These are phyloP conservation scores for Aspergillus pseudoviridinutans DNA, from an alignment of 2,329 filamentous ascomycete species.

Conservation along the genomic window DNA sequence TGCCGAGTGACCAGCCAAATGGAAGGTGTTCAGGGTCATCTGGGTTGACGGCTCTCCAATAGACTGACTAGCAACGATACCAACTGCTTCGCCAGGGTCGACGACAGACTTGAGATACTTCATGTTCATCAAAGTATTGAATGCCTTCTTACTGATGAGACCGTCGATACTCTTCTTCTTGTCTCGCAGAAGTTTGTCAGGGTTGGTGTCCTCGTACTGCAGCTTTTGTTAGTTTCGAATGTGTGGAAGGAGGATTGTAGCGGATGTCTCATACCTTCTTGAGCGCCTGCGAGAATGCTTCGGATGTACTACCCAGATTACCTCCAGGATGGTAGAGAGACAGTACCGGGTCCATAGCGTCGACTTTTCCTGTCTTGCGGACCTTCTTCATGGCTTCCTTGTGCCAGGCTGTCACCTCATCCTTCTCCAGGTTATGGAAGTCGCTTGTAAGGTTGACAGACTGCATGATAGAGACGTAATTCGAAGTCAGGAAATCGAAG, in stretches of 20 bases:
- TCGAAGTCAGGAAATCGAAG: slow-evolving; percentile 85
- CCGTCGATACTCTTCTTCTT: slow-evolving; percentile 50
- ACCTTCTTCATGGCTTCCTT: slow-evolving; percentile 73
- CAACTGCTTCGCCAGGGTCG: slow-evolving; percentile 92
- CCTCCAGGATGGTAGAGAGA: slow-evolving; percentile 70
- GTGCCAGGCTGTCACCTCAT: slow-evolving; percentile 60
- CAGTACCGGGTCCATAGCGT: slow-evolving; percentile 70
- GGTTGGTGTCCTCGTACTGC: slow-evolving; percentile 74
- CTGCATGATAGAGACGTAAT: slow-evolving; percentile 74
- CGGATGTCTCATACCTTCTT: slow-evolving; percentile 46
- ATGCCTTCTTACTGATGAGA: slow-evolving; percentile 62
- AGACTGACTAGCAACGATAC: slow-evolving; percentile 93
- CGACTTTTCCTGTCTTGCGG: slow-evolving; percentile 65
- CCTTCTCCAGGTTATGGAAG: slow-evolving; percentile 57
- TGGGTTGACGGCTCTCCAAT: slow-evolving; percentile 97
- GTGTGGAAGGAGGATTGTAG: background rate
- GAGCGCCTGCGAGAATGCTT: slow-evolving; percentile 72
- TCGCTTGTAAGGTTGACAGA: slow-evolving; percentile 65
- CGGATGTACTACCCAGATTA: slow-evolving; percentile 81
- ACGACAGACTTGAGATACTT: slow-evolving; percentile 91
- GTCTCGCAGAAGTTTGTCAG: slow-evolving; percentile 55
- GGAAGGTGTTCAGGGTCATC: slow-evolving; percentile 99
- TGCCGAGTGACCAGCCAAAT: slow-evolving; percentile 95
- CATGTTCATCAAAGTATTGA: slow-evolving; percentile 78
- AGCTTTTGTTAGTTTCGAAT: slow-evolving; percentile 14